Evolutionary conservation across 352 stramenopile species (phyloP), one percentile per base, ranked within the genome.

Genomic region (Elongisporangium undulatum): DNA sequence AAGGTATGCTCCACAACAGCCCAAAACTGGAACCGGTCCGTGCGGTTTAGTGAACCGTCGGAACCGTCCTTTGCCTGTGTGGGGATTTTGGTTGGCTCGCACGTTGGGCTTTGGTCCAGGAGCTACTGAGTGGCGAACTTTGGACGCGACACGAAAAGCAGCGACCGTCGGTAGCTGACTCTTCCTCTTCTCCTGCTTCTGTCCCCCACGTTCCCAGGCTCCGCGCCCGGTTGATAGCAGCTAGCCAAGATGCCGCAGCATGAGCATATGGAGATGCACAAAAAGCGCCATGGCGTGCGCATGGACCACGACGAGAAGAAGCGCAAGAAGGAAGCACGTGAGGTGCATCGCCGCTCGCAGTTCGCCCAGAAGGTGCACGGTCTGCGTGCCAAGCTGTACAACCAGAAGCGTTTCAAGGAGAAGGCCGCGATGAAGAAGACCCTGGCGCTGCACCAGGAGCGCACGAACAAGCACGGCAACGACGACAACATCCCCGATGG

Each of bases 381-480:
- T 59, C 82, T 99, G 57, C 89, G 97, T 20, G 97, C 97, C 19
- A 99, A 99, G 79, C 83, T 99, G 55, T 99, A 99, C 88, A 98
- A 99, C 76, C 85, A 99, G 69, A 97, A 98, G 72, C 92, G 98
- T 15, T 99, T 99, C 85, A 99, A 99, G 83, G 98, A 99, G 88
- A 99, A 99, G 90, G 97, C 97, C 3, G 96, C 96, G 16, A 99
- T 99, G 96, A 97, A 98, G 64, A 99, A 99, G 85, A 99, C 97
- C 60, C 79, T 99, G 61, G 95, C 96, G 41, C 94, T 99, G 74
- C 98, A 99, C 77, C 97, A 99, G 72, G 96, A 99, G 73, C 86
- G 96, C 64, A 98, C 87, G 49, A 99, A 99, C 74, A 99, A 99
- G 70, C 97, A 99, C 77, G 92, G 88, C 15, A 99, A 99, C 72